Evolutionary conservation across 768 basidiomycete genomes (phyloP).

Genomic region (Tephrocybe sp.): DNA sequence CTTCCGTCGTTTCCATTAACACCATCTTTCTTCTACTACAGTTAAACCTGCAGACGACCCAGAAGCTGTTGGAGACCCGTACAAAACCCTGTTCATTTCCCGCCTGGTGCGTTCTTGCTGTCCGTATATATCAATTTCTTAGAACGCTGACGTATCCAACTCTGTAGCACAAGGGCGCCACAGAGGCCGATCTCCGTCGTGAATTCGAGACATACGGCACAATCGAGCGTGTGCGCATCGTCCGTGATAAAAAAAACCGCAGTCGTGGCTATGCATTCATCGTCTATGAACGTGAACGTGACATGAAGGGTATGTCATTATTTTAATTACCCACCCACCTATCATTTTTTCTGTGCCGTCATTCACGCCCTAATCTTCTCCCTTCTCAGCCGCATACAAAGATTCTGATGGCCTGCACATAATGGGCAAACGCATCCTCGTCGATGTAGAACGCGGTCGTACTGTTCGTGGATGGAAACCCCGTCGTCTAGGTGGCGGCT

Average conservation of each 20-base stretch:
- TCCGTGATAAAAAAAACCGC: slow-evolving; percentile 85
- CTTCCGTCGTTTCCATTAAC: slow-evolving; percentile 5
- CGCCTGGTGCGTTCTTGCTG: slow-evolving; percentile 56
- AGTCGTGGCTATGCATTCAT: slow-evolving; percentile 94
- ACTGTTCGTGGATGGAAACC: slow-evolving; percentile 99
- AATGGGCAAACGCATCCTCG: slow-evolving; percentile 92
- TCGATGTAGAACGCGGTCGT: slow-evolving; percentile 96
- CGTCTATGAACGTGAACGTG: slow-evolving; percentile 95
- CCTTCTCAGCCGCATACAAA: slow-evolving; percentile 83
- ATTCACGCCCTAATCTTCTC: neutral
- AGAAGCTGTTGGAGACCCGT: slow-evolving; percentile 92
- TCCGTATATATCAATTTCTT: slow-evolving; percentile 15
- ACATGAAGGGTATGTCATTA: slow-evolving; percentile 85
- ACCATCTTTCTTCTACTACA: slow-evolving; percentile 29
- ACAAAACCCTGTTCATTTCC: slow-evolving; percentile 96
- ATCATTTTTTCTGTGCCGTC: slow-evolving; percentile 9
- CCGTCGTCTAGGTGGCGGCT: slow-evolving; percentile 90
- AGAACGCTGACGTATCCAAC: slow-evolving; percentile 10
- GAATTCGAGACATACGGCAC: slow-evolving; percentile 96
- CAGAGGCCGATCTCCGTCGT: slow-evolving; percentile 86
- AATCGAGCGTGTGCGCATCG: slow-evolving; percentile 92
- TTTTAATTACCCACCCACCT: neutral
- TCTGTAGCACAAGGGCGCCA: slow-evolving; percentile 92
- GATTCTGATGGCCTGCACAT: slow-evolving; percentile 97
- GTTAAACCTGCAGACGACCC: slow-evolving; percentile 92